phyloP scores from a whole-genome alignment of 768 basidiomycete genomes.

The Panaeolus papilionaceus region DNA sequence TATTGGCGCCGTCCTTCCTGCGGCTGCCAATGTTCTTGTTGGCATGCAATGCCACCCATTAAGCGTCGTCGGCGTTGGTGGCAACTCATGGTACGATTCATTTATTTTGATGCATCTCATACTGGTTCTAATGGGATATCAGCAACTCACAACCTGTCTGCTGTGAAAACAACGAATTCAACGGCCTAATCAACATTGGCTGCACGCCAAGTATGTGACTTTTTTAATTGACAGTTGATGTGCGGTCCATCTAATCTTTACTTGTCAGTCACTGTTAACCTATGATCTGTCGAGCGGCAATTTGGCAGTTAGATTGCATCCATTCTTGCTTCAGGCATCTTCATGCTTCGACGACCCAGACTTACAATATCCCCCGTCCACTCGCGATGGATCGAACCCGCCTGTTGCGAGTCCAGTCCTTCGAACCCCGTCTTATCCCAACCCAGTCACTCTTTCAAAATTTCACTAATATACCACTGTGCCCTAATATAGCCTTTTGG shows the following conservation, averaged over 20 bases:
- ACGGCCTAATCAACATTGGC: slow-evolving; percentile 49
- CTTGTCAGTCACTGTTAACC: slow-evolving; percentile 29
- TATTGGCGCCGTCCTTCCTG: slow-evolving; percentile 38
- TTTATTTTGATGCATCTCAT: neutral
- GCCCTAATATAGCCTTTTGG: slow-evolving; percentile 3
- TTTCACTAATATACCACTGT: neutral
- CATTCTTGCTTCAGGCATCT: neutral
- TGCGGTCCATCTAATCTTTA: slow-evolving; percentile 2
- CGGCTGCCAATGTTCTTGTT: slow-evolving; percentile 25
- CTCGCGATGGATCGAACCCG: neutral
- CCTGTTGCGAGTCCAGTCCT: neutral
- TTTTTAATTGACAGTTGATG: neutral
- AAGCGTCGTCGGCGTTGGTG: slow-evolving; percentile 36
- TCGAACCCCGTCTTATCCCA: slow-evolving; percentile 2
- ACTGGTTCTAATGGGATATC: neutral
- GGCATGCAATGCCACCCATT: slow-evolving; percentile 46
- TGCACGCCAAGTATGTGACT: slow-evolving; percentile 47
- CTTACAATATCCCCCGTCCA: neutral
- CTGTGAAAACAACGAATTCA: slow-evolving; percentile 50
- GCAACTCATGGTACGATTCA: slow-evolving; percentile 37
- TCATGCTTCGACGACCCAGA: slow-evolving; percentile 8
- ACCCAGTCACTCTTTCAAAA: neutral
- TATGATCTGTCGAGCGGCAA: slow-evolving; percentile 25
- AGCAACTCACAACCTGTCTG: slow-evolving; percentile 51
- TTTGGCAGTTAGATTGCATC: neutral